A percentile compares a stretch with the other conserved stretches of the same genome.
Conservation (phyloP, 768 basidiomycete genomes). For the Nidularia pulvinata region DNA sequence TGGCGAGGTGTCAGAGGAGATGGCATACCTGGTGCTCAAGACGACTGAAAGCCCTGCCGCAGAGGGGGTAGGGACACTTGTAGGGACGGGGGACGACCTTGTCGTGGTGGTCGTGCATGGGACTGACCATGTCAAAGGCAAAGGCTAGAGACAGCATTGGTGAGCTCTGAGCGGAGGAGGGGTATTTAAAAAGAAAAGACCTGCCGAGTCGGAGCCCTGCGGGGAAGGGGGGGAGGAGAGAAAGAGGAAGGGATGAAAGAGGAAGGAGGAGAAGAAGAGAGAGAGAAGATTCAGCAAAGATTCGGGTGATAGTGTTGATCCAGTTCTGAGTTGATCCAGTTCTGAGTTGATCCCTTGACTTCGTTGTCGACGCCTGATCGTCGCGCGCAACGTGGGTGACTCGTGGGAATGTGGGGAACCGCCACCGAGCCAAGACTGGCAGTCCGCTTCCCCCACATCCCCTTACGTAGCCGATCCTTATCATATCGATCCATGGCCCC, state of each 20-base stretch:
- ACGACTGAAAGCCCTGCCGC: conserved; percentile 94
- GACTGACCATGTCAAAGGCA: conserved; percentile 6
- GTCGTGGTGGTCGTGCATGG: conserved; percentile 14
- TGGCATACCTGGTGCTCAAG: conserved; percentile 88
- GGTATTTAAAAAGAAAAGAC: not conserved
- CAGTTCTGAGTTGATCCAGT: no score
- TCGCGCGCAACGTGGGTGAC: no score
- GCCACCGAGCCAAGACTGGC: no score
- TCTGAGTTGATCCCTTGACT: no score
- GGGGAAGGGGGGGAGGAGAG: not conserved
- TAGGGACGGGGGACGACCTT: conserved; percentile 68
- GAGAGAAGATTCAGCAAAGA: no score
- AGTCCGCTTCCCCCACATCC: no score
- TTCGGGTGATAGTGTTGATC: no score
- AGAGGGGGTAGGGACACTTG: conserved; percentile 93
- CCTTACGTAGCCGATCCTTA: no score
- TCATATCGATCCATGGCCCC: no score
- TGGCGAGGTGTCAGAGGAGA: conserved; percentile 1
- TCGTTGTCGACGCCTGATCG: no score
- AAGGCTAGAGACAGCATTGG: conserved; percentile 6
- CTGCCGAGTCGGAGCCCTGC: not conserved
- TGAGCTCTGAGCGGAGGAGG: not conserved
- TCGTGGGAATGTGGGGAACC: no score
- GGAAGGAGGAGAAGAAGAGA: no score
- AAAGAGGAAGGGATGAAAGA: not conserved